phyloP scores from a whole-genome alignment of 139 green algal genomes.

The Limnomonas spitsbergensis region DNA sequence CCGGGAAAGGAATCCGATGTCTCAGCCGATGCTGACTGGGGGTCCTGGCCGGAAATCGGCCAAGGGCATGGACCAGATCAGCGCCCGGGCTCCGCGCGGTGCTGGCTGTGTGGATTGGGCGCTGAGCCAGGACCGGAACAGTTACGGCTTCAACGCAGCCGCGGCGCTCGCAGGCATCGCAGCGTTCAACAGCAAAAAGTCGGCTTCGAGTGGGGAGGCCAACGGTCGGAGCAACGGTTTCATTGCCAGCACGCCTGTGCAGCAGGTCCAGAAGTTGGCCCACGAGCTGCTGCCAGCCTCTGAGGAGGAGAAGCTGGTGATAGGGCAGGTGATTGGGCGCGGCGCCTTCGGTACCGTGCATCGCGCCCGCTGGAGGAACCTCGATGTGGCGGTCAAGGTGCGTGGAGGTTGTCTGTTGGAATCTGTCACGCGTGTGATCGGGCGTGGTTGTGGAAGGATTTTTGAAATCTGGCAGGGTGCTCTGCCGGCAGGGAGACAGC shows the following conservation, averaged over 20 bases:
- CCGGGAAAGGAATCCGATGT: too few species aligned
- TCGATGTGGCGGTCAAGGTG: slow-evolving; percentile 19
- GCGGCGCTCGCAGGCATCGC: not conserved
- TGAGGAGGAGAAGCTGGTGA: slow-evolving; percentile 15
- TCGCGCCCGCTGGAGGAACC: slow-evolving; percentile 1
- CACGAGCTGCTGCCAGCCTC: not conserved
- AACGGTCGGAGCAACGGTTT: not conserved
- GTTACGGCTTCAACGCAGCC: slow-evolving; percentile 4
- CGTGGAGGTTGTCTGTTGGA: not conserved
- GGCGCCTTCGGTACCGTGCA: slow-evolving; percentile 13
- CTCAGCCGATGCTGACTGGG: not conserved
- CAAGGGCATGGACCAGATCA: not conserved
- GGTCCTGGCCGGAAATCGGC: not conserved
- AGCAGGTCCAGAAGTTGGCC: slow-evolving; percentile 10
- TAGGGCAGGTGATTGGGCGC: not conserved
- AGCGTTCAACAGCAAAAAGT: not conserved
- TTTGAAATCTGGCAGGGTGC: too few species aligned
- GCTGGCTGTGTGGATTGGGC: not conserved
- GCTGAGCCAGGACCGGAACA: not conserved
- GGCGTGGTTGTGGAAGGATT: too few species aligned
- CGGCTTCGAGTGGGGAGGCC: not conserved
- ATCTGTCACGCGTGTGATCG: too few species aligned
- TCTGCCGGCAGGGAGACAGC: too few species aligned
- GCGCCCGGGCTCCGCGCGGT: too few species aligned
- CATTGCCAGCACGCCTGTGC: not conserved